Evolutionary conservation across 768 basidiomycete species (phyloP), one percentile per base, ranked within the genome.

Genomic region (Mrakia blollopis): DNA sequence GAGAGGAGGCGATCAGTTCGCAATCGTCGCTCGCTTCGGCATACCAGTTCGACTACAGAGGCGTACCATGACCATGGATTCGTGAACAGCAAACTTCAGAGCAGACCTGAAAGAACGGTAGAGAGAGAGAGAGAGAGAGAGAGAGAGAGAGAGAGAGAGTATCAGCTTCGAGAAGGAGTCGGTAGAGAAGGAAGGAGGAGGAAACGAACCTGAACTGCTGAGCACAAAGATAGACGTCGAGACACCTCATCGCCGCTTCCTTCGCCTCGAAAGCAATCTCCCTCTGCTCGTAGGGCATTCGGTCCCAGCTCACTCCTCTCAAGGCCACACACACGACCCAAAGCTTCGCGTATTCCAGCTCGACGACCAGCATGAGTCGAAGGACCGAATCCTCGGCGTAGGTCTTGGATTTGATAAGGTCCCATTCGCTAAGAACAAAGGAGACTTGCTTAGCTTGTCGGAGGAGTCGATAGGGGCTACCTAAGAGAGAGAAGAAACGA

Each of bases 281-380:
- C 7, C 65, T 35, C 37, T 68, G 72, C 30, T 72, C 72, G 25
- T 72, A 54, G 25, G 72, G 65, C 65, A 68, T 32, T 30, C 57
- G 25, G 35, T 62, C 94, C 94, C 94, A 98, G 7, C 92, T 89
- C 35, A 91, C 92, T 25, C 94, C 94, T 77, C 94, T 89, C 65
- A 98, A 85, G 18, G 93, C 93, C 32, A 96, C 91, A 82, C 94
- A 97, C 30, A 94, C 91, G 44, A 96, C 88, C 94, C 94, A 97
- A 7, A 98, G 86, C 83, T 96, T 95, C 39, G 94, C 92, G 82
- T 96, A 94, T 81, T 94, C 90, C 71, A 96, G 86, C 82, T 97
- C 94, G 8, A 91, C 91, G 3, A 89, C 89, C 30, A 97, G 89
- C 68, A 98, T 89, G 84, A 93, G 94, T 69, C 93, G 89, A 47